Conservation (phyloP, 495 filamentous ascomycete species). For the Podospora conica region DNA sequence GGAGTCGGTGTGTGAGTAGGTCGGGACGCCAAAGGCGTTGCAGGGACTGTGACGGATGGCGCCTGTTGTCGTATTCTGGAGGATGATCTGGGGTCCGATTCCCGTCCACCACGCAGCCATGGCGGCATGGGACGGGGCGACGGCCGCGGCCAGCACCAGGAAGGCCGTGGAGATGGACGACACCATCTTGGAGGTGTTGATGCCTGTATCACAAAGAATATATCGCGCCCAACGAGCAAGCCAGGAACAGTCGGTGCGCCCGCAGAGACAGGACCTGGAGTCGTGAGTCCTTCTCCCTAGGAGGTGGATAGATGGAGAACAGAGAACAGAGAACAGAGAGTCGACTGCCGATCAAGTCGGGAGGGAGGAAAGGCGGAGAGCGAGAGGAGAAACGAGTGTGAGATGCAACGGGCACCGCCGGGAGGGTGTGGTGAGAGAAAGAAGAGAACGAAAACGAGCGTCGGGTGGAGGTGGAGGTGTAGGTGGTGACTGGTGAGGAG, state of each 20-base stretch:
- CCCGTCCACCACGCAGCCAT: slow-evolving; percentile 31
- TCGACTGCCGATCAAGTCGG: neutral
- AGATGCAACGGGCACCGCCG: neutral
- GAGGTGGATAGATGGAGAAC: neutral
- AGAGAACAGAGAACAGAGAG: neutral
- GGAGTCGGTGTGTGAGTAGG: slow-evolving; percentile 24
- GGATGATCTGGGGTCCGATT: slow-evolving; percentile 29
- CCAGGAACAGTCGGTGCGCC: neutral
- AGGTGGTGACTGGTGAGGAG: no score
- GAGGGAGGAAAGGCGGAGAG: neutral
- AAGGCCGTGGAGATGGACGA: slow-evolving; percentile 12
- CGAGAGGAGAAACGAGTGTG: neutral
- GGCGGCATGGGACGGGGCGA: slow-evolving; percentile 17
- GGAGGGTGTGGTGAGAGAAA: neutral
- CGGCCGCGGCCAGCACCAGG: slow-evolving; percentile 20
- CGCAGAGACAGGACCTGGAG: neutral
- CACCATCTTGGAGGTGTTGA: slow-evolving; percentile 7
- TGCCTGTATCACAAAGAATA: neutral
- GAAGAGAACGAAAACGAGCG: neutral
- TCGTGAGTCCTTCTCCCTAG: neutral
- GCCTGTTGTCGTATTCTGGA: slow-evolving; percentile 29
- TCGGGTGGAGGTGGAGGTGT: neutral
- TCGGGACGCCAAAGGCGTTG: slow-evolving; percentile 21
- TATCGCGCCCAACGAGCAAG: neutral
- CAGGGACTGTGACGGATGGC: slow-evolving; percentile 33